Conservation (phyloP, 176 grass and related monocot genomes). For the Carex parvula region DNA sequence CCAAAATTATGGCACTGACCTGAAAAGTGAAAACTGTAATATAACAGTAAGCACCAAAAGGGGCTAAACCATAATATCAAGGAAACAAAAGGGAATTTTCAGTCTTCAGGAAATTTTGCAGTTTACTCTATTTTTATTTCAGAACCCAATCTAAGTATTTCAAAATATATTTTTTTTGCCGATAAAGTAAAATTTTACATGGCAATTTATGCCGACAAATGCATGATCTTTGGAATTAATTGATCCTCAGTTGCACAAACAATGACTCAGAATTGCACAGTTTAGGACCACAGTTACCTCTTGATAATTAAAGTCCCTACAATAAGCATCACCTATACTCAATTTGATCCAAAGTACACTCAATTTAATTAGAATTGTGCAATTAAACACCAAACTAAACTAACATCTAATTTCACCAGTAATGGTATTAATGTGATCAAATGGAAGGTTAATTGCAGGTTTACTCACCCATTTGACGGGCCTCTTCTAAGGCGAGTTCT, state of each 20-base stretch:
- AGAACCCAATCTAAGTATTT: neutral
- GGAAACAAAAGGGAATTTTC: neutral
- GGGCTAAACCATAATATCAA: neutral
- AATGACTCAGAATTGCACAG: neutral
- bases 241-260: neutral
- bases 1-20: neutral
- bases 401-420: neutral
- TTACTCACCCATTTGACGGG: conserved; percentile 68
- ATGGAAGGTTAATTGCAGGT: neutral
- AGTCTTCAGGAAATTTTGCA: neutral
- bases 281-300: neutral
- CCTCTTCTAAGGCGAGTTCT: conserved; percentile 85
- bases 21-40: neutral
- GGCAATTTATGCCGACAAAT: neutral
- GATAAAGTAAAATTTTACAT: neutral
- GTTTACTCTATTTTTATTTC: neutral
- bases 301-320: neutral
- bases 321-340: neutral
- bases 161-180: neutral
- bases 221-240: neutral
- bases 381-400: neutral
- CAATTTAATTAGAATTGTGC: neutral
- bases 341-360: neutral
- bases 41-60: neutral
- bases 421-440: neutral